Evolutionary conservation across 169 alveolate genomes (phyloP).

Genomic region (Perkinsus olseni): DNA sequence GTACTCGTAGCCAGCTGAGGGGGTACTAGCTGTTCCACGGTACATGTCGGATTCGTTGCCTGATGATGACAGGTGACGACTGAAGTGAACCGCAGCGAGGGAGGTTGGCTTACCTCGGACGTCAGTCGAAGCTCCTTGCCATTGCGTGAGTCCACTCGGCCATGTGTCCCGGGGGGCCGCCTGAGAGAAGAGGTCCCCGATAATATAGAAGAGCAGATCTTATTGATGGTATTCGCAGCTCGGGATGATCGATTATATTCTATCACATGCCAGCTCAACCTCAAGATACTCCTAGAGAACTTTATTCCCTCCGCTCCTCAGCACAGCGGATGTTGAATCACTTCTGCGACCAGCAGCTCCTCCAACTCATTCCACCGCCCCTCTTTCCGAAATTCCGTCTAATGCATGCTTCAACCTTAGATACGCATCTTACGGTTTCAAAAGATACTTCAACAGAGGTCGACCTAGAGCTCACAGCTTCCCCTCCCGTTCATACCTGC

Average conservation of each 20-base stretch:
- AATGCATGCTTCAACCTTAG: no score
- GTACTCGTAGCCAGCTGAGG: background rate
- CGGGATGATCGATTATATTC: no score
- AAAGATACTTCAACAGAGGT: background rate
- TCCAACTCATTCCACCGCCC: no score
- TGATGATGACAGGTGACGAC: background rate
- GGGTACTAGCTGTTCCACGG: background rate
- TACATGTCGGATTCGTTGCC: background rate
- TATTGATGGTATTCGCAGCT: no score
- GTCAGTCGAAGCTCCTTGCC: background rate
- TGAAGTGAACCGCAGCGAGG: background rate
- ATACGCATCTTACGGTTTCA: background rate
- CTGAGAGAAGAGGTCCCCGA: no score
- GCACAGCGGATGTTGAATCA: no score
- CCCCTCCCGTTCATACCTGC: background rate
- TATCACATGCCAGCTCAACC: no score
- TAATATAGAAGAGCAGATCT: no score
- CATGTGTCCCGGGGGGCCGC: background rate
- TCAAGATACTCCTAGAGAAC: no score
- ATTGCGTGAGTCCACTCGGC: background rate
- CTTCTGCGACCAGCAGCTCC: no score
- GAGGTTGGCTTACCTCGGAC: background rate
- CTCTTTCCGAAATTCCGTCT: no score
- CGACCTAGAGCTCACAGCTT: background rate
- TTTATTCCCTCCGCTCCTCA: no score